A percentile compares a stretch with the other conserved stretches of the same genome.
Conservation (phyloP, 306 rosid species). For the Benincasa hispida region DNA sequence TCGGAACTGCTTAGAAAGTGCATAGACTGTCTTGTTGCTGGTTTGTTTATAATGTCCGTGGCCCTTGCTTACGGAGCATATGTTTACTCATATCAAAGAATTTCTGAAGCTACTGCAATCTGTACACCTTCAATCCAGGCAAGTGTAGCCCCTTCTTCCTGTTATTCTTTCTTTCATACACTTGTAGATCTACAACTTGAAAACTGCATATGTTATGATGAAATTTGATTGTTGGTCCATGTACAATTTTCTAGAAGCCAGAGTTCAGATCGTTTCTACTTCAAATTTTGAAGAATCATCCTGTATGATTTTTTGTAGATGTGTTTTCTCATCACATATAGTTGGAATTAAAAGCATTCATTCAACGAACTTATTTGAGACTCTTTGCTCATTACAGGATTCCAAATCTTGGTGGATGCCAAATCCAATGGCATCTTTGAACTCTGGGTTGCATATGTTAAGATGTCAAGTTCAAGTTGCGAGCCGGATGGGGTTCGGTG, state of each 20-base stretch:
- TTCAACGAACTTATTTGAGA: not conserved
- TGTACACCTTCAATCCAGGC: slow-evolving; percentile 56
- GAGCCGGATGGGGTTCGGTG: slow-evolving; percentile 51
- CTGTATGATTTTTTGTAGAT: not conserved
- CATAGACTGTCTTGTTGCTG: slow-evolving; percentile 70
- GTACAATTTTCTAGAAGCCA: not conserved
- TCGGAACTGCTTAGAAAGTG: slow-evolving; percentile 60
- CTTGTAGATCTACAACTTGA: not conserved
- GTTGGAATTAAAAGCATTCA: not conserved
- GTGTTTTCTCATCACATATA: not conserved
- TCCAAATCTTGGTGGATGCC: slow-evolving; percentile 61
- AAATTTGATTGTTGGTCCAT: not conserved
- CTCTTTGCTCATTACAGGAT: slow-evolving; percentile 28
- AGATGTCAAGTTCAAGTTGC: slow-evolving; percentile 53
- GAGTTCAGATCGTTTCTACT: not conserved
- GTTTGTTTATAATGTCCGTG: slow-evolving; percentile 59
- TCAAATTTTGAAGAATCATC: not conserved
- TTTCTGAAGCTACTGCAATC: slow-evolving; percentile 53
- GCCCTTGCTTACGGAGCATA: slow-evolving; percentile 56
- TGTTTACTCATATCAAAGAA: slow-evolving; percentile 46
- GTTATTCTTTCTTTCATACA: not conserved
- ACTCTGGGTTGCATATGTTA: slow-evolving; percentile 26
- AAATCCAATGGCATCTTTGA: slow-evolving; percentile 34
- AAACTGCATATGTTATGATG: not conserved
- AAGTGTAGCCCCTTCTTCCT: slow-evolving; percentile 16